Percentiles rank a stretch among this genome's conserved stretches.
These are phyloP conservation scores for Malus sylvestris DNA, from an alignment of 306 rosid genomes.

Conservation along the genomic window DNA sequence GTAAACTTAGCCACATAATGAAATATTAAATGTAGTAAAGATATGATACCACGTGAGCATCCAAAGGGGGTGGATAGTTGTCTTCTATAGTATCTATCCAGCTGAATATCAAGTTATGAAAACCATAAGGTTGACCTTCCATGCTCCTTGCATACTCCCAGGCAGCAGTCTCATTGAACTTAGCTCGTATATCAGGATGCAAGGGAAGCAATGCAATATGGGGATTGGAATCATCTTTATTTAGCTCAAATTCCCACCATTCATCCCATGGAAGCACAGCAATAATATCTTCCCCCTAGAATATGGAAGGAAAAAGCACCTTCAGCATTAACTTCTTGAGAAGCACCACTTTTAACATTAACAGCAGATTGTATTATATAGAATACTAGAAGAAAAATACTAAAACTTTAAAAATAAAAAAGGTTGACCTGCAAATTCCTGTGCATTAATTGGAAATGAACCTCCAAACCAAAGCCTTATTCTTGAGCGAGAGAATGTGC, in stretches of 20 bases:
- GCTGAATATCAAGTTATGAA: slow-evolving; percentile 92
- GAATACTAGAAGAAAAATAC: background rate
- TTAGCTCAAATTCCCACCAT: slow-evolving; percentile 92
- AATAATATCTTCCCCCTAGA: slow-evolving; percentile 84
- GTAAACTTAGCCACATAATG: slow-evolving; percentile 9
- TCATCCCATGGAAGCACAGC: slow-evolving; percentile 87
- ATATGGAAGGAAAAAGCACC: slow-evolving; percentile 12
- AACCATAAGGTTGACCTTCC: slow-evolving; percentile 86
- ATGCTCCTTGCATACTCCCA: slow-evolving; percentile 93
- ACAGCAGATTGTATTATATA: background rate
- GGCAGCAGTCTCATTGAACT: slow-evolving; percentile 88
- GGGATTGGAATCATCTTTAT: slow-evolving; percentile 78
- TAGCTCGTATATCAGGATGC: slow-evolving; percentile 75
- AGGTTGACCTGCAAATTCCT: background rate
- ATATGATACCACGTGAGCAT: slow-evolving; percentile 73
- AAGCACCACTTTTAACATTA: background rate
- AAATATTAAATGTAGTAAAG: slow-evolving; percentile 4
- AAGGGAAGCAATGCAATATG: slow-evolving; percentile 92
- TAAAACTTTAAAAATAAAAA: background rate
- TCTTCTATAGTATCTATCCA: slow-evolving; percentile 81
- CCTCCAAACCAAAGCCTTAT: background rate
- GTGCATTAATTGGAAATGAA: background rate
- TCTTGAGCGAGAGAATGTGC: background rate
- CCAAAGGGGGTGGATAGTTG: slow-evolving; percentile 96
- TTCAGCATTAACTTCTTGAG: background rate